Percentiles rank a stretch among this genome's conserved stretches.
Evolutionary conservation across 352 stramenopile species (phyloP).

Genomic region (Phytopythium aichiense): DNA sequence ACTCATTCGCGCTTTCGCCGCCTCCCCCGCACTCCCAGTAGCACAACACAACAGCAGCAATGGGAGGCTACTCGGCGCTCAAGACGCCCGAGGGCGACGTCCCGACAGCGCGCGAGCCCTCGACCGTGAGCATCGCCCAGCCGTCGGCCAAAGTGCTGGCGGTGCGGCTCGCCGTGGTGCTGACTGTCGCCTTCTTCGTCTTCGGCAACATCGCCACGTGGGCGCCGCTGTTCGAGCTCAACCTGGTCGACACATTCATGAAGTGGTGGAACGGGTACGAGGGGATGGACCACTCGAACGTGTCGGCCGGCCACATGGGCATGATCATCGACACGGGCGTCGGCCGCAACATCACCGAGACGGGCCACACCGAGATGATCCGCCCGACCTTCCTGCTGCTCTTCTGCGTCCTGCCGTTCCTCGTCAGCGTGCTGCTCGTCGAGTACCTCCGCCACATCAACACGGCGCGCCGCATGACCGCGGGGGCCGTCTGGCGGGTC

Average conservation of each 20-base stretch:
- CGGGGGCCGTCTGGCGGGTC: slow-evolving; percentile 29
- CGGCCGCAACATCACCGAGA: slow-evolving; percentile 45
- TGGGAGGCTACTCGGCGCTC: slow-evolving; percentile 24
- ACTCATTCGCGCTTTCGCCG: neutral
- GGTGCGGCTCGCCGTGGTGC: slow-evolving; percentile 27
- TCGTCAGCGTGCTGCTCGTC: slow-evolving; percentile 48
- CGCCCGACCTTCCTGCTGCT: slow-evolving; percentile 62
- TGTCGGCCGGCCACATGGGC: slow-evolving; percentile 24
- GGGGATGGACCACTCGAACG: slow-evolving; percentile 7
- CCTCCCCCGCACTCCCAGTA: neutral
- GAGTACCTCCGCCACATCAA: slow-evolving; percentile 44
- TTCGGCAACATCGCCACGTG: slow-evolving; percentile 63
- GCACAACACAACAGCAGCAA: slow-evolving; percentile 4
- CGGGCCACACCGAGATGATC: slow-evolving; percentile 65
- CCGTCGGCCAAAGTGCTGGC: slow-evolving; percentile 20
- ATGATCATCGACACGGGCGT: slow-evolving; percentile 44
- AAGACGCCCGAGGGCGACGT: slow-evolving; percentile 24
- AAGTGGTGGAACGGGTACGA: slow-evolving; percentile 58
- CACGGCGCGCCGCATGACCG: slow-evolving; percentile 29
- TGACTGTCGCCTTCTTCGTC: slow-evolving; percentile 39
- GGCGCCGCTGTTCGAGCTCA: slow-evolving; percentile 46
- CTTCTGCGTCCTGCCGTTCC: slow-evolving; percentile 59
- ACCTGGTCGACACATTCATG: slow-evolving; percentile 49
- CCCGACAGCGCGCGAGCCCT: neutral
- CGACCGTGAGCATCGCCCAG: neutral